Evolutionary conservation across 768 basidiomycete species (phyloP).

Genomic region (Russula sp.): DNA sequence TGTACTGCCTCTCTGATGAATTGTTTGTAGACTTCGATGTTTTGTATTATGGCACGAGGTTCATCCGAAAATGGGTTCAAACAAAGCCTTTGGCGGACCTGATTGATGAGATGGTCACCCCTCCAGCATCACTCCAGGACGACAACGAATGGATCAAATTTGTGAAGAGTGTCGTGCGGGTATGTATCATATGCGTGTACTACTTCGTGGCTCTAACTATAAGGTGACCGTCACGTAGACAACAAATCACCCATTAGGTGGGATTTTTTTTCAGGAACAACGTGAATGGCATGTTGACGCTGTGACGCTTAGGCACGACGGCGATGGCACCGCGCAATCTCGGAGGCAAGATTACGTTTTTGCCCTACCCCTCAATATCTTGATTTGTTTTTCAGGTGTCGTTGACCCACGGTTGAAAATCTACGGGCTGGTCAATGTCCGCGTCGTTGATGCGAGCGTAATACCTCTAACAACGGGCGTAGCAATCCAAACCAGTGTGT

Average conservation of each 20-base stretch:
- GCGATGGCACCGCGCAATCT: constrained; percentile 29
- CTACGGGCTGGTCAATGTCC: constrained; percentile 26
- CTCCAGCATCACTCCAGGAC: constrained; percentile 17
- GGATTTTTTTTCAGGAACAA: not conserved
- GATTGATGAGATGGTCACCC: constrained; percentile 21
- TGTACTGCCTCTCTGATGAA: not conserved
- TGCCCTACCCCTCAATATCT: too few relatives aligned
- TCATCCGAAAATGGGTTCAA: constrained; percentile 25
- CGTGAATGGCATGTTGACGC: not conserved
- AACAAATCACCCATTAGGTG: constrained; percentile 28
- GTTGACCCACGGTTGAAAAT: constrained; percentile 27
- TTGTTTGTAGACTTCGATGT: constrained; percentile 24
- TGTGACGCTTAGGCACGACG: constrained; percentile 13
- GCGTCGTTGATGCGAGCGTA: constrained; percentile 26
- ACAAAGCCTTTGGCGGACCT: constrained; percentile 22
- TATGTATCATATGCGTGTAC: not conserved
- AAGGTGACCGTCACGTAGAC: constrained; percentile 10
- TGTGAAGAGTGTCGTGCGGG: constrained; percentile 23
- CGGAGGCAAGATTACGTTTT: constrained; percentile 13
- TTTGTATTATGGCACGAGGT: constrained; percentile 24
- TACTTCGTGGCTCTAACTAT: not conserved
- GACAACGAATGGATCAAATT: constrained; percentile 24
- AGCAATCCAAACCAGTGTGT: constrained; percentile 26
- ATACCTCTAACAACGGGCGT: constrained; percentile 30
- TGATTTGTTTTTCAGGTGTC: constrained; percentile 19